Evolutionary conservation across 1,284 basidiomycete species (phyloP).

Genomic region (Heterobasidion irregulare): DNA sequence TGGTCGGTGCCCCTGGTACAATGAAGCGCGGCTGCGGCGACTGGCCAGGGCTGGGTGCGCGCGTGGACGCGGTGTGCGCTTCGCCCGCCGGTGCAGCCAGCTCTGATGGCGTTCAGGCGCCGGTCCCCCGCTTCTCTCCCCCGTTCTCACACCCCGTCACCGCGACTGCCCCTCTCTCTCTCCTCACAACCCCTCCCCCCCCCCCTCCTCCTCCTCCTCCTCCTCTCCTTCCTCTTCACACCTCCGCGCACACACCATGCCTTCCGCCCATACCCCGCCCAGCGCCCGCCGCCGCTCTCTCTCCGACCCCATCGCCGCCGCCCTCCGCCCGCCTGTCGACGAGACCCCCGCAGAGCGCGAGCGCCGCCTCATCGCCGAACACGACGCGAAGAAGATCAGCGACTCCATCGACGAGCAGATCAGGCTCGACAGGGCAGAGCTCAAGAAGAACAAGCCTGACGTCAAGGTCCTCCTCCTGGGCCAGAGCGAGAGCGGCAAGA

Average conservation of each 20-base stretch:
- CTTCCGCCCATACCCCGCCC: constrained; percentile 6
- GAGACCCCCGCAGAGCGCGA: constrained; percentile 61
- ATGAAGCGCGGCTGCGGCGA: no score
- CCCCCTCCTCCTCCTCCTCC: background rate
- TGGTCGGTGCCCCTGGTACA: no score
- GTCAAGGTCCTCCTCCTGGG: constrained; percentile 73
- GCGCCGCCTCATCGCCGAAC: constrained; percentile 50
- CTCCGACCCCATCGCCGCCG: constrained; percentile 63
- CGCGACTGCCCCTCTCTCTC: background rate
- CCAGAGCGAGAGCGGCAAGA: constrained; percentile 78
- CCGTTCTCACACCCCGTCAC: background rate
- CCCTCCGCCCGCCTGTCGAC: constrained; percentile 58
- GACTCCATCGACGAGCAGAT: constrained; percentile 74
- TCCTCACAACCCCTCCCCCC: background rate
- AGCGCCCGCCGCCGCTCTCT: constrained; percentile 17
- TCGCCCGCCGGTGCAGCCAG: no score
- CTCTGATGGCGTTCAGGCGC: no score
- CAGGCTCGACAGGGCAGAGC: constrained; percentile 48
- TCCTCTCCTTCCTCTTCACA: background rate
- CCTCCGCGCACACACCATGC: constrained; percentile 2
- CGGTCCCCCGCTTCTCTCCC: no score
- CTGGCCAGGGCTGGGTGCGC: no score
- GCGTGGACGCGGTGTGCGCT: no score
- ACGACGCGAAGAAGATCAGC: constrained; percentile 62
- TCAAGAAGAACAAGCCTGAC: constrained; percentile 47